Base-by-base conservation (phyloP, 108 stramenopile genomes). In the Nitzschia putrida region DNA sequence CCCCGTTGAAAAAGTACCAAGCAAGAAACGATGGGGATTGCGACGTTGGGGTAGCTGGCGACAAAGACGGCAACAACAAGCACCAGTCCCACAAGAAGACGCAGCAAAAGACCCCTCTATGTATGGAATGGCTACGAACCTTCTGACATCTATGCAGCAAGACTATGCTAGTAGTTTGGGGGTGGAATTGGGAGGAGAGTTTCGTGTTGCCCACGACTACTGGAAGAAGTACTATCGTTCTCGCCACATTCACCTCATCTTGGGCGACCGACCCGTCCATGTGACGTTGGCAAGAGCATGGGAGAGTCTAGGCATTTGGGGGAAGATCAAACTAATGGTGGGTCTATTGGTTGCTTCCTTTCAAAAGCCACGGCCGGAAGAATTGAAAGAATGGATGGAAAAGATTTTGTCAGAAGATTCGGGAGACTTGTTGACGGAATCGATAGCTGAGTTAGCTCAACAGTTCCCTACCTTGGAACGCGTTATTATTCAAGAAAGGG, bases 101-200 rank as follows among this genome's bases (percentile, higher is more conserved):
- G 24, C 69, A 80, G 47, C 25, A 71, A 34, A 61, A 44, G 65
- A 44, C 37, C 59, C 53, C 16, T 75, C 60, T 51, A 61, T 72
- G 54, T 72, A 61, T 51, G 57, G 66, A 7, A 56, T 75, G 8
- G 74, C 74, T 37, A 42, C 74, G 16, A 61, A 55, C 24, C 44
- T 94, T 38, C 72, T 91, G 34, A 83, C 88, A 16, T 83, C 76
- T 34, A 87, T 91, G 56, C 93, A 94, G 53, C 68, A 78, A 49
- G 88, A 90, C 47, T 94, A 88, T 72, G 93, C 93, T 25, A 61
- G 82, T 29, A 84, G 83, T 53, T 61, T 94, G 51, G 89, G 86
- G 38, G 93, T 94, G 0, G 88, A 88, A 53, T 73, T 94, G 41
- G 93, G 90, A 57, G 85, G 90, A 40, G 93, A 94, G 76, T 91